Evolutionary conservation across 768 basidiomycete genomes (phyloP).

Genomic region (Tulasnella sp.): DNA sequence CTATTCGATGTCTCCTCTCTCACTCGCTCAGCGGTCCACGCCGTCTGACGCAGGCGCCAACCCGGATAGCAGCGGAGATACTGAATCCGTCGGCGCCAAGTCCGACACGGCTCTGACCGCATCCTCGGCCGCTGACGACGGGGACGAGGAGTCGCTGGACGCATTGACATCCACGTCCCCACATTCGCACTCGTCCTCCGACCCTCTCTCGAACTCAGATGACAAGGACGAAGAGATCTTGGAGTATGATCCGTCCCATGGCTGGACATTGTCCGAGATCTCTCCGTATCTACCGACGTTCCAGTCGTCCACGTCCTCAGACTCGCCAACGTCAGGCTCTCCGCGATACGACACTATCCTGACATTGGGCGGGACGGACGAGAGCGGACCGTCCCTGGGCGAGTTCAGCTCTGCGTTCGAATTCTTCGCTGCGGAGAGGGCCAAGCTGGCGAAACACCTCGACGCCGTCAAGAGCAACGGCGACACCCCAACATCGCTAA

Average conservation of each 20-base stretch:
- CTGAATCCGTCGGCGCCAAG: neutral
- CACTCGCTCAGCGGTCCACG: neutral
- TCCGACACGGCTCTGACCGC: conserved; percentile 6
- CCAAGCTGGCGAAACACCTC: conserved; percentile 12
- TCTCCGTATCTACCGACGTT: neutral
- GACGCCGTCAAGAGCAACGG: neutral
- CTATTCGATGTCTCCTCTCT: conserved; percentile 2
- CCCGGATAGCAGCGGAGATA: neutral
- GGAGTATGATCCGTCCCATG: neutral
- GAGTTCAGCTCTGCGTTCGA: conserved; percentile 17
- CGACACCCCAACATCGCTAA: neutral
- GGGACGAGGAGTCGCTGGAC: conserved; percentile 5
- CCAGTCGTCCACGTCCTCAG: neutral
- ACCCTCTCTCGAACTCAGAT: neutral
- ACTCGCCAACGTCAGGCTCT: neutral
- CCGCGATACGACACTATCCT: neutral
- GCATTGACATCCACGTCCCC: neutral
- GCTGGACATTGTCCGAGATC: conserved; percentile 5
- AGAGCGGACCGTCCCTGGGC: conserved; percentile 14
- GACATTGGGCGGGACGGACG: neutral
- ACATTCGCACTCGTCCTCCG: conserved; percentile 1
- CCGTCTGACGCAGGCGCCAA: no score
- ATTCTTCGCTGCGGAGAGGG: conserved; percentile 19
- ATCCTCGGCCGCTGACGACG: conserved; percentile 10
- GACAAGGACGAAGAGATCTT: conserved; percentile 1